phyloP scores from a whole-genome alignment of 306 rosid genomes.

The Inga oerstediana region DNA sequence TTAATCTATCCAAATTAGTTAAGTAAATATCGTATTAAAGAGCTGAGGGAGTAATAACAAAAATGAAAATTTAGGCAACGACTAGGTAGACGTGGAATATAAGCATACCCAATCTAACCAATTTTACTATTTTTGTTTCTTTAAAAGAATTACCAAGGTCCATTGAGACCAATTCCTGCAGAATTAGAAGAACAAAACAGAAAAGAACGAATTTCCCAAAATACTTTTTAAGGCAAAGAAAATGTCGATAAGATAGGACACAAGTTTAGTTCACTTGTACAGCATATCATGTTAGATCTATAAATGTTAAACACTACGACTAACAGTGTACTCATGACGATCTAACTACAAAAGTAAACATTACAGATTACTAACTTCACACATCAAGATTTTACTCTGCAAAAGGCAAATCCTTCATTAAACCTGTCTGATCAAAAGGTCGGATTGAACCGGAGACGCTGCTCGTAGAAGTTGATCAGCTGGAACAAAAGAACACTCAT shows the following conservation, averaged over 20 bases:
- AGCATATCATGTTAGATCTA: constrained; percentile 50
- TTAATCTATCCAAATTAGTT: too few species aligned
- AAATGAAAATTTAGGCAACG: not conserved
- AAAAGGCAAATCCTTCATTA: not conserved
- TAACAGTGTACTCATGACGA: constrained; percentile 26
- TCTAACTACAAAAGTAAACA: constrained; percentile 19
- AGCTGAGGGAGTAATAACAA: not conserved
- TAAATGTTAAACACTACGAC: constrained; percentile 33
- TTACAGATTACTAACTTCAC: not conserved
- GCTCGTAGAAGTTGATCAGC: constrained; percentile 93
- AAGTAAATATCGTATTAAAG: too few species aligned
- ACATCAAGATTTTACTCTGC: not conserved
- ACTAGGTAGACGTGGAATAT: not conserved
- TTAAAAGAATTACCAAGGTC: not conserved
- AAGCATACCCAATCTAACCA: not conserved
- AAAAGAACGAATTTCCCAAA: not conserved
- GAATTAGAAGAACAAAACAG: not conserved
- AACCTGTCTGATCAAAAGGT: constrained; percentile 23
- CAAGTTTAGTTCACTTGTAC: not conserved
- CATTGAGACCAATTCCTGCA: not conserved
- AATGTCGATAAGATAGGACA: not conserved
- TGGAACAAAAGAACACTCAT: constrained; percentile 42
- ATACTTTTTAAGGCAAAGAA: not conserved
- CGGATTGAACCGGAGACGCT: constrained; percentile 75
- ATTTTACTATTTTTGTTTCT: not conserved